A percentile compares a stretch with the other conserved stretches of the same genome.
phyloP scores from a whole-genome alignment of 78 protist genomes.

The Dictyostelium capitatum region DNA sequence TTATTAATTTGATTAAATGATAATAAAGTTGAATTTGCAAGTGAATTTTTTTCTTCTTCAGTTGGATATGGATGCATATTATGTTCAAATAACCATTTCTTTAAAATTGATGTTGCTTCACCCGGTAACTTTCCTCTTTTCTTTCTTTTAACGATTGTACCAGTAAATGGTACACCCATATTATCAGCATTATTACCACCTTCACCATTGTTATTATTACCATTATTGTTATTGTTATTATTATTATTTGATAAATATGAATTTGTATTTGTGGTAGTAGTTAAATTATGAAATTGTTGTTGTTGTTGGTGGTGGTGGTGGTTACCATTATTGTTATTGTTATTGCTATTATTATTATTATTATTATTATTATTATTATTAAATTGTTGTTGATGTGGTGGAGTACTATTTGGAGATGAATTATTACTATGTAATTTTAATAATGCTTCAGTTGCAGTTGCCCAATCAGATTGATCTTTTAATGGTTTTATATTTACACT shows the following conservation, averaged over 20 bases:
- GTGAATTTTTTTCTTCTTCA: constrained; percentile 88
- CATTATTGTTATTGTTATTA: background rate
- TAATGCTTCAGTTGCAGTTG: constrained; percentile 60
- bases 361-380: background rate
- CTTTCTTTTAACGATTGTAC: constrained; percentile 4
- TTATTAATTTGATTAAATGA: constrained; percentile 88
- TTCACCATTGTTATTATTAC: background rate
- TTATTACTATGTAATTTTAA: constrained; percentile 16
- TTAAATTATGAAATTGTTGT: background rate
- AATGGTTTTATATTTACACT: constrained; percentile 15
- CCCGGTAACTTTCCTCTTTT: constrained; percentile 82
- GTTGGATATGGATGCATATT: constrained; percentile 92
- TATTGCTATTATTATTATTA: background rate
- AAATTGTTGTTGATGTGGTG: background rate
- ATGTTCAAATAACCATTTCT: constrained; percentile 89
- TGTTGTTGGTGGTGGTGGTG: background rate
- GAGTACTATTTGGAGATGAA: background rate
- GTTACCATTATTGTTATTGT: background rate
- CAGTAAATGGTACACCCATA: background rate
- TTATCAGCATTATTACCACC: background rate
- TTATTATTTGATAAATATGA: background rate
- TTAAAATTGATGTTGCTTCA: constrained; percentile 69
- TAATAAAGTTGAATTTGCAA: constrained; percentile 72
- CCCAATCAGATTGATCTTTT: constrained; percentile 37
- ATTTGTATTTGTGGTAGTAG: background rate